Evolutionary conservation across 2,329 filamentous ascomycete genomes (phyloP), one percentile per base, ranked within the genome.

Genomic region (Fusarium verrucosum): DNA sequence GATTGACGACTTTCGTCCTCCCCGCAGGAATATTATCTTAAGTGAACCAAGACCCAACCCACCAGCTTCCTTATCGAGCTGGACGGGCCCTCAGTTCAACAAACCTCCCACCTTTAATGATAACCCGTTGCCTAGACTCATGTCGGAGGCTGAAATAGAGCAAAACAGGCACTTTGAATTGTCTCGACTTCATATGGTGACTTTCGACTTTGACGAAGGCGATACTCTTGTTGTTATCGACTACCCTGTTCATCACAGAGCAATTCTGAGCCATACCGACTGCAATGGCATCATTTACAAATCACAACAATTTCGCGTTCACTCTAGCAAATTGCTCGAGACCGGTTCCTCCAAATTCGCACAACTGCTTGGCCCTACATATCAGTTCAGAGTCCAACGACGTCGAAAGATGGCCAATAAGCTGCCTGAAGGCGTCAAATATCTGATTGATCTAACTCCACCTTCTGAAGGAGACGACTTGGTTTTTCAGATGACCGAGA

Each of bases 381-480:
- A 76, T 10, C 81, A 83, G 65, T 76, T 75, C 22, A 77, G 77
- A 7, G 68, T 76, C 16, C 73, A 70, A 33, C 75, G 80, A 20
- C 78, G 76, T 14, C 76, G 76, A 19, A 75, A 75, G 37, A 64
- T 78, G 32, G 68, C 69, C 33, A 76, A 75, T 22, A 70, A 68
- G 14, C 69, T 80, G 10, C 78, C 77, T 0, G 65, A 74, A 4
- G 82, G 80, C 1, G 75, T 89, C 69, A 81, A 82, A 55, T 90
- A 84, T 63, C 76, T 89, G 17, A 68, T 91, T 32, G 87, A 91
- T 65, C 78, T 91, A 13, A 89, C 87, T 1, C 88, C 88, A 1
- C 82, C 85, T 1, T 75, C 75, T 0, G 83, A 89, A 70, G 89
- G 86, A 2, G 87, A 90, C 3, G 87, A 89, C 13, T 81, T 86